Percentiles rank a stretch among this genome's conserved stretches.
Conservation (phyloP, 768 basidiomycete genomes). For the Lactarius pseudohatsudake region DNA sequence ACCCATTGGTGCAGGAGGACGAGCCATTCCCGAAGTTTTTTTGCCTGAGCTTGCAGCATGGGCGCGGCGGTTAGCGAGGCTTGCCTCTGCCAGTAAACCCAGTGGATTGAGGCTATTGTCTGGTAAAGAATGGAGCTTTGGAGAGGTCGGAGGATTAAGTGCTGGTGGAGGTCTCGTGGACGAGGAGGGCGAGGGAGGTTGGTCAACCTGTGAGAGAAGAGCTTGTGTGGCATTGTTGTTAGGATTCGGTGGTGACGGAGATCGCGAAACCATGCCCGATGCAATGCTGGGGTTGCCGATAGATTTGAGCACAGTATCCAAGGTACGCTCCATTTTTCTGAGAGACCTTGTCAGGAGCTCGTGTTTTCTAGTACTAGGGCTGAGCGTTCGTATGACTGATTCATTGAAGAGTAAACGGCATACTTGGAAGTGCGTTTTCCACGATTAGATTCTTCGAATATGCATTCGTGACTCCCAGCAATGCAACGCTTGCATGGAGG, state of each 20-base stretch:
- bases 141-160: slow-evolving; percentile 53
- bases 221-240: slow-evolving; percentile 19
- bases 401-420: slow-evolving; percentile 30
- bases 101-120: slow-evolving; percentile 92
- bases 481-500: slow-evolving; percentile 89
- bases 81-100: slow-evolving; percentile 89
- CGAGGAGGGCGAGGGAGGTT: slow-evolving; percentile 31
- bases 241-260: slow-evolving; percentile 61
- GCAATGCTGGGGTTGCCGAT: slow-evolving; percentile 81
- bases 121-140: slow-evolving; percentile 86
- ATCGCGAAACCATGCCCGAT: slow-evolving; percentile 78
- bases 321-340: slow-evolving; percentile 87
- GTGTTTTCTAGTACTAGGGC: slow-evolving; percentile 62
- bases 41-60: slow-evolving; percentile 39
- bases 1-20: slow-evolving; percentile 50
- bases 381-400: slow-evolving; percentile 33
- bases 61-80: slow-evolving; percentile 69
- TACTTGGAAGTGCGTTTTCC: slow-evolving; percentile 89
- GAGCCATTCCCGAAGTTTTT: slow-evolving; percentile 22
- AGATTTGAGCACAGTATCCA: slow-evolving; percentile 88
- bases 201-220: slow-evolving; percentile 24
- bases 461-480: slow-evolving; percentile 80
- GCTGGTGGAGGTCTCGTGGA: slow-evolving; percentile 33
- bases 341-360: slow-evolving; percentile 78
- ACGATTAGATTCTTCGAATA: slow-evolving; percentile 95